Percentiles rank a stretch among this genome's conserved stretches.
Conservation (phyloP, 2,329 filamentous ascomycete genomes). For the Trichoderma cornu-damae region DNA sequence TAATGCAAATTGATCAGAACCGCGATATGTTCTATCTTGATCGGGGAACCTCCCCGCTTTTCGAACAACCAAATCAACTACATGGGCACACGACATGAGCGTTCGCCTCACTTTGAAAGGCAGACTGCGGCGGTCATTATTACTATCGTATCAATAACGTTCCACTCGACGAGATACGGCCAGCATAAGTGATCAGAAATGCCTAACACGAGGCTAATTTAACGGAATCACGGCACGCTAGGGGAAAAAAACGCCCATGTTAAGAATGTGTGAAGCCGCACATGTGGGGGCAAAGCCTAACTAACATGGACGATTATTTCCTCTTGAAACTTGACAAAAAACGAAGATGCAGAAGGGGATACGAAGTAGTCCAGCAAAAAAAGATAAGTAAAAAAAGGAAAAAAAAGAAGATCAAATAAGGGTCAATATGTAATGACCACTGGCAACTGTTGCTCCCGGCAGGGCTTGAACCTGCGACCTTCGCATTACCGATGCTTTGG, state of each 20-base stretch:
- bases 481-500: background rate
- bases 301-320: too few relatives aligned
- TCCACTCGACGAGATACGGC: too few relatives aligned
- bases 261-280: background rate
- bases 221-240: background rate
- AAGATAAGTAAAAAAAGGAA: background rate
- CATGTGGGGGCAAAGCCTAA: too few relatives aligned
- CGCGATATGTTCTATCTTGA: background rate
- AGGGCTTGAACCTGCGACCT: background rate
- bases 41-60: background rate
- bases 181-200: background rate
- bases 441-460: background rate
- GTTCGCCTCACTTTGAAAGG: background rate
- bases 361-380: too few relatives aligned
- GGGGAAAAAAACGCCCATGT: background rate
- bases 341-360: too few relatives aligned
- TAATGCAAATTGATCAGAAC: background rate
- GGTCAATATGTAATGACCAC: too few relatives aligned
- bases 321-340: too few relatives aligned
- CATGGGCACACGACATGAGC: background rate
- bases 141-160: background rate
- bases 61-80: background rate
- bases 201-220: background rate
- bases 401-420: background rate
- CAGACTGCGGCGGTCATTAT: background rate